Base-by-base conservation (phyloP, 1,284 basidiomycete species). In the Leucocoprinus gongylophorus region DNA sequence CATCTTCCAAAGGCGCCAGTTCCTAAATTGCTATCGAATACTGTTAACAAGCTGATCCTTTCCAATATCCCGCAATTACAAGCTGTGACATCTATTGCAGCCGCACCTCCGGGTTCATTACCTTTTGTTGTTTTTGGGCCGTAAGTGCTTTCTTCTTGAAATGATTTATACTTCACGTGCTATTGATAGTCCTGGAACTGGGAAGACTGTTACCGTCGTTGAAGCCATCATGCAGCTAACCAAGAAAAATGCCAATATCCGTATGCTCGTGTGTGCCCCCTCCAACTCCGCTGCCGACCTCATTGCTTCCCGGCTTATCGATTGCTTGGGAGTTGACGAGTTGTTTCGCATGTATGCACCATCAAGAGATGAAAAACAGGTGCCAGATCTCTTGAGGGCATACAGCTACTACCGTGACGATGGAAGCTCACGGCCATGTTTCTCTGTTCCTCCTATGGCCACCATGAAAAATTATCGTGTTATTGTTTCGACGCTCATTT, bases 281-380 rank as follows among this genome's bases (percentile, higher is more conserved):
- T 80, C 75, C 58, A 81, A 83, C 58, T 79, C 79, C 15, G 80
- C 80, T 1, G 78, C 76, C 0, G 80, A 83, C 59, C 65, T 86
- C 28, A 74, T 87, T 32, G 77, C 81, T 1, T 66, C 66, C 32
- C 73, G 80, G 1, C 73, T 86, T n/a, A 63, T 46, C 5, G 26
- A 50, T 15, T 60, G 53, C 2, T 64, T 83, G 4, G 60, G 58
- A 8, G 54, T 59, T 0, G 63, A 71, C 1, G 57, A 71, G 30
- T 62, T 87, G 0, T 83, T 86, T 64, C 70, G 84, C 0, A 78
- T 82, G 58, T 83, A 85, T 53, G 83, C 85, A 0, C 79, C 80
- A 0, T 83, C 79, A 2, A 73, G 84, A 8, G 60, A 58, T 46
- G 72, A 69, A 55, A 63, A 64, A 1, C 62, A 70, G 9, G 71